Evolutionary conservation across 768 basidiomycete genomes (phyloP).

Genomic region (Pisolithus orientalis): DNA sequence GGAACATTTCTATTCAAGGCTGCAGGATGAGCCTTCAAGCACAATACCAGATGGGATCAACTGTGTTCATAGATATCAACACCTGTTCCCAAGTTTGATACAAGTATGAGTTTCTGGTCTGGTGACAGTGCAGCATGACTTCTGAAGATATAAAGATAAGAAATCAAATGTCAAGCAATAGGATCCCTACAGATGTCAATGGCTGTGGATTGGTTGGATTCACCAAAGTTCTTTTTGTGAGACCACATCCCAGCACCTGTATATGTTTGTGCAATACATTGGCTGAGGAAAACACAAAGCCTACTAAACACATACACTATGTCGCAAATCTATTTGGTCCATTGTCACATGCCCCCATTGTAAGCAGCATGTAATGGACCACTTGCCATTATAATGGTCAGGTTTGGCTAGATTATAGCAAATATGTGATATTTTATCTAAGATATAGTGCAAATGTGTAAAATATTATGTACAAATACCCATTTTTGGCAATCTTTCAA

Average conservation of each 20-base stretch:
- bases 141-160: neutral
- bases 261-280: too few relatives aligned
- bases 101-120: neutral
- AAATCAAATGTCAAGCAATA: neutral
- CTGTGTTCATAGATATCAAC: neutral
- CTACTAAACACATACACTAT: neutral
- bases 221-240: neutral
- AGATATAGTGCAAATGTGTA: too few relatives aligned
- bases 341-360: too few relatives aligned
- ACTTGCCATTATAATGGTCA: too few relatives aligned
- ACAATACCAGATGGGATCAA: neutral
- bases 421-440: too few relatives aligned
- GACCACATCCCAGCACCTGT: neutral
- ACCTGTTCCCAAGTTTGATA: slow-evolving; percentile 2
- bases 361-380: too few relatives aligned
- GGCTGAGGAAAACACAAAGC: neutral
- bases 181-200: neutral
- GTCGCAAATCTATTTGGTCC: too few relatives aligned
- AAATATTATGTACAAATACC: too few relatives aligned
- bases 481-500: too few relatives aligned
- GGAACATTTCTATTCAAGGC: neutral
- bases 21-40: neutral
- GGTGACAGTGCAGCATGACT: neutral
- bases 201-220: slow-evolving; percentile 2
- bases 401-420: too few relatives aligned